Percentiles rank a stretch among this genome's conserved stretches.
Evolutionary conservation across 495 filamentous ascomycete genomes (phyloP).

Genomic region (Rostrohypoxylon terebratum): DNA sequence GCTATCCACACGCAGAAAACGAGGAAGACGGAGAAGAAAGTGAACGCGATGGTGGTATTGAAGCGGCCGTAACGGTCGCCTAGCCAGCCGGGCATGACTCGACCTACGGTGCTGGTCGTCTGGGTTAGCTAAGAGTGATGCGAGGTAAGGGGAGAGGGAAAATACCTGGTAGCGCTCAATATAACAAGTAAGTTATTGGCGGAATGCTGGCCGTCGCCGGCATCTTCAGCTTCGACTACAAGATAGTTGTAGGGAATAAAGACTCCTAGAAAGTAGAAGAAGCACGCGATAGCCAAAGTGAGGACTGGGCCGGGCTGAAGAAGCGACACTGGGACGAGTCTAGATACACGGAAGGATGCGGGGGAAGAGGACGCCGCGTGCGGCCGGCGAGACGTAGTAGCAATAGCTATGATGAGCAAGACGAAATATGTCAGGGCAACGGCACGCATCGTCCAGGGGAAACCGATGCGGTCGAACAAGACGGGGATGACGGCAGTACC

Average conservation of each 20-base stretch:
- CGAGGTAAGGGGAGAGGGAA: background rate
- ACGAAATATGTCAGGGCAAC: constrained; percentile 6
- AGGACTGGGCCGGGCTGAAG: too few species aligned
- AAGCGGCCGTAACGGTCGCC: constrained; percentile 7
- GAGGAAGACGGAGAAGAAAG: background rate
- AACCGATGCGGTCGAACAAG: constrained; percentile 7
- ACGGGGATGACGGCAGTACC: constrained; percentile 5
- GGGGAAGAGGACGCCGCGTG: too few species aligned
- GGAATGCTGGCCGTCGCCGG: background rate
- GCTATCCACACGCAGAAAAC: constrained; percentile 9
- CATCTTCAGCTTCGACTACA: constrained; percentile 1
- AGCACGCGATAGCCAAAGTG: too few species aligned
- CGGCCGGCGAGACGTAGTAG: too few species aligned
- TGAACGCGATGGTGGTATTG: constrained; percentile 7
- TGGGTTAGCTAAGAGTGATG: background rate
- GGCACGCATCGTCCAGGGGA: constrained; percentile 10
- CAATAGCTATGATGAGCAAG: background rate
- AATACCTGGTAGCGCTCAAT: background rate
- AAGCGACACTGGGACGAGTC: too few species aligned
- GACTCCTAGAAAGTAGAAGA: too few species aligned
- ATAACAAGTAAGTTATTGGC: constrained; percentile 9
- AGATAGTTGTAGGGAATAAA: too few species aligned
- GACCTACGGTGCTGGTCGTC: background rate
- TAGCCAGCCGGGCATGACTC: constrained; percentile 5
- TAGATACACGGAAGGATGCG: too few species aligned